These are phyloP conservation scores for Adiantum capillusveneris DNA, from an alignment of 75 land plant genomes.

Conservation along the genomic window DNA sequence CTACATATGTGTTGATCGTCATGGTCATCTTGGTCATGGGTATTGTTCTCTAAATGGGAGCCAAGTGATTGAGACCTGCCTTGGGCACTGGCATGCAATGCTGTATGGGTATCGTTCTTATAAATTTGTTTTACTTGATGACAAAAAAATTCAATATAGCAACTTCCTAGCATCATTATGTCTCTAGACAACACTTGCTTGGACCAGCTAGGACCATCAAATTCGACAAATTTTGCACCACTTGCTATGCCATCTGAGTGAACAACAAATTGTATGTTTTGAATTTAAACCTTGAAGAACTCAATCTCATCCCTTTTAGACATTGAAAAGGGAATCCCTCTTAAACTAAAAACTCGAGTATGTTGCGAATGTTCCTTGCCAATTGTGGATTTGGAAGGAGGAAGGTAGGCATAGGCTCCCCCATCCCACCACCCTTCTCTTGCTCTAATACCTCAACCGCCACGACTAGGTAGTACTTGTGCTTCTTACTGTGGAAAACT, in stretches of 20 bases:
- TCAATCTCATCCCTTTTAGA: constrained; percentile 24
- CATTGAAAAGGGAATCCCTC: constrained; percentile 27
- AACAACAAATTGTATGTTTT: constrained; percentile 23
- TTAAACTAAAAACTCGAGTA: constrained; percentile 22
- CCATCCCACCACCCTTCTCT: not conserved
- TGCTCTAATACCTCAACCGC: constrained; percentile 16
- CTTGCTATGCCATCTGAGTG: constrained; percentile 27
- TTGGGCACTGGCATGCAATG: too few species aligned
- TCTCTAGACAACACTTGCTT: constrained; percentile 25
- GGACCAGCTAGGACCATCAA: constrained; percentile 9
- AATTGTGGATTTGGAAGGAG: not conserved
- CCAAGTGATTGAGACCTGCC: too few species aligned
- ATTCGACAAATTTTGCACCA: constrained; percentile 25
- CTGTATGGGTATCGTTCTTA: too few species aligned
- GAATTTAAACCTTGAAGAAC: constrained; percentile 20
- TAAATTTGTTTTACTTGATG: too few species aligned
- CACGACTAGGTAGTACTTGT: constrained; percentile 25
- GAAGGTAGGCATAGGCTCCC: not conserved
- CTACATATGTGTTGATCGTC: too few species aligned
- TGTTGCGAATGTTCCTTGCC: constrained; percentile 19
- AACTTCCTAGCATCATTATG: constrained; percentile 26
- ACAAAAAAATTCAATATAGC: constrained; percentile 31
- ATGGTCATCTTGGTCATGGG: too few species aligned
- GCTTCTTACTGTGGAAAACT: constrained; percentile 30
- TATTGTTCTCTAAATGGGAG: too few species aligned